Base-by-base conservation (phyloP, 1,284 basidiomycete genomes). In the Irpex sp. region DNA sequence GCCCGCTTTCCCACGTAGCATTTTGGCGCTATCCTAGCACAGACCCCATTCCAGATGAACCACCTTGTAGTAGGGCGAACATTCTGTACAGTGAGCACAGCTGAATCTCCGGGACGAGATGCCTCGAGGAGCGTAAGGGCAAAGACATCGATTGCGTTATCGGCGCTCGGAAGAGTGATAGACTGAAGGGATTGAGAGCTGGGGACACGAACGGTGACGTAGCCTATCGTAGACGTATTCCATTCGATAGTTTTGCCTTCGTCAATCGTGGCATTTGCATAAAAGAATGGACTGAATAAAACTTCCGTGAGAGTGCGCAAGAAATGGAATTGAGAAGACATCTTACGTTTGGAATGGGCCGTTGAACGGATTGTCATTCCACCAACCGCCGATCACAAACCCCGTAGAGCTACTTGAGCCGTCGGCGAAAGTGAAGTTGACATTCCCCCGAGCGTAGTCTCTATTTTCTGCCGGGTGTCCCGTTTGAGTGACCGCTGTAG, bases 141-240 rank as follows among this genome's bases (percentile, higher is more conserved):
- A 61, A 74, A 74, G 48, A 73, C 62, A 58, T 73, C 71, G 18
- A 73, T 66, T 14, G 64, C 61, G 55, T 65, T 67, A n/a, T 49
- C 59, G 39, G 59, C 33, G 18, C 60, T 54, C 42, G 65, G 53
- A 58, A 67, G 60, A 16, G 58, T 61, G 10, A 67, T 49, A n/a
- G 65, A 63, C 16, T 57, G 58, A 10, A 67, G 56, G 8, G 63
- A 57, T 59, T 63, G 61, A 58, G 61, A 60, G 57, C 48, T 62
- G 16, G 60, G 60, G 6, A 67, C 47, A 35, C 61, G 58, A 35
- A 62, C 62, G 1, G 64, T 65, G 18, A 66, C 39, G 56, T 63
- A 67, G 60, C 66, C 48, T 60, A 68, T 63, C 52, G 61, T 63
- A 10, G 65, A 63, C 16, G 56, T 52, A 52, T 66, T 59, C 39